These are phyloP conservation scores for Agastache rugosa DNA, from an alignment of 257 asterid species.

Conservation along the genomic window DNA sequence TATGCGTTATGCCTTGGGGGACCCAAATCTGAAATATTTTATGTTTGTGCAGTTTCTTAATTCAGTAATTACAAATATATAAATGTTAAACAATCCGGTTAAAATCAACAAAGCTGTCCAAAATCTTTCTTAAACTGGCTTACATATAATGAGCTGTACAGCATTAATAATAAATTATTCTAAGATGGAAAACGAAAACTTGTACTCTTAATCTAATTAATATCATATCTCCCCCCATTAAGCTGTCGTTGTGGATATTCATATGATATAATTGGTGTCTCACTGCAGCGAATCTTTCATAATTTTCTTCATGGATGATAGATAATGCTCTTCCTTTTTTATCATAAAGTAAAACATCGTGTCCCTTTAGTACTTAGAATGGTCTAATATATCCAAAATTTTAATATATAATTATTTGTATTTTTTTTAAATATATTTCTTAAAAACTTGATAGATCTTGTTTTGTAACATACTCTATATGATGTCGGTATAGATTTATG, in stretches of 20 bases:
- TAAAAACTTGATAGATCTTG: no score
- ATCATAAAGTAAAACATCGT: background rate
- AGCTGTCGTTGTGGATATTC: slow-evolving; percentile 5
- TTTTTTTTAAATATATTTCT: no score
- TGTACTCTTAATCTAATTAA: slow-evolving; percentile 9
- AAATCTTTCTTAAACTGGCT: slow-evolving; percentile 29
- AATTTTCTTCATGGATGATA: background rate
- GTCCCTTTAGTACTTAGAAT: background rate
- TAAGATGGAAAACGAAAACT: slow-evolving; percentile 19
- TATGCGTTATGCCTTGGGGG: background rate
- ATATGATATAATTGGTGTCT: slow-evolving; percentile 12
- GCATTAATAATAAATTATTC: slow-evolving; percentile 1
- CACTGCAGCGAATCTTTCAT: slow-evolving; percentile 7
- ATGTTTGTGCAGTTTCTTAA: background rate
- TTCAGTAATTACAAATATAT: background rate
- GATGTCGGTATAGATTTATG: no score
- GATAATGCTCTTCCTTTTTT: background rate
- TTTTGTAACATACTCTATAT: no score
- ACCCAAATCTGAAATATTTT: background rate
- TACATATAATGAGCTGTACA: slow-evolving; percentile 35
- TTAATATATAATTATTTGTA: no score
- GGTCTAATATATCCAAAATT: background rate
- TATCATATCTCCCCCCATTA: background rate
- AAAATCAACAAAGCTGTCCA: slow-evolving; percentile 2
- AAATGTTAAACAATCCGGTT: background rate